Evolutionary conservation across 345 rosid genomes (phyloP), one percentile per base, ranked within the genome.

Genomic region (Excoecaria agallocha): DNA sequence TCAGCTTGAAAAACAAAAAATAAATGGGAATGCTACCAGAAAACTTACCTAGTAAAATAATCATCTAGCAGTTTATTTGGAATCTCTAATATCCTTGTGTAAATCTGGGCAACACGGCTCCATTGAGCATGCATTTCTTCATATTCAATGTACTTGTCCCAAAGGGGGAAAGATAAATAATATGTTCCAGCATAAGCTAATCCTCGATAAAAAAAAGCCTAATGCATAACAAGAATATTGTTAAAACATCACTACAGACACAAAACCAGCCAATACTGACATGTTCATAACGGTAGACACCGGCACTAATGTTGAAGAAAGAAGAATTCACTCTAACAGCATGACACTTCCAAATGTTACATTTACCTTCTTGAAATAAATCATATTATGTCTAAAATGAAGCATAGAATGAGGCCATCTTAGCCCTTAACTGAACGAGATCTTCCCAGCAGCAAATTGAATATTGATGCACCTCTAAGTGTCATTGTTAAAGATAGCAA

Each of bases 401-500:
- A 87, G 97, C 88, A 91, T 85, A 82, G 94, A 84, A 79, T 86
- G 85, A 82, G 97, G 90, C 88, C 93, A 92, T 90, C 93, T 89
- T 86, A 89, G 93, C 89, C 91, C 89, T 80, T 86, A 90, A 87
- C 87, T 81, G 89, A 91, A 82, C 65, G 91, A 89, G 88, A 85
- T 88, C 97, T 93, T 95, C 96, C 87, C 90, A 85, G 94, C 93
- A 87, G 97, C 91, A 90, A 81, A 88, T 93, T 87, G 91, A 89
- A 86, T 83, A 90, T 87, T 86, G 96, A 90, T 82, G 87, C 86
- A 87, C 88, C 86, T 83, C 97, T 74, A 77, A 84, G 76, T 85
- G 88, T 93, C 82, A 84, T 81, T 83, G 83, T 83, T 82, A 80
- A 89, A 85, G 80, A 82, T 39, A 81, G 74, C 79, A 77, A 87